phyloP scores from a whole-genome alignment of 2,329 filamentous ascomycete genomes.

The Exserohilum rostratum region DNA sequence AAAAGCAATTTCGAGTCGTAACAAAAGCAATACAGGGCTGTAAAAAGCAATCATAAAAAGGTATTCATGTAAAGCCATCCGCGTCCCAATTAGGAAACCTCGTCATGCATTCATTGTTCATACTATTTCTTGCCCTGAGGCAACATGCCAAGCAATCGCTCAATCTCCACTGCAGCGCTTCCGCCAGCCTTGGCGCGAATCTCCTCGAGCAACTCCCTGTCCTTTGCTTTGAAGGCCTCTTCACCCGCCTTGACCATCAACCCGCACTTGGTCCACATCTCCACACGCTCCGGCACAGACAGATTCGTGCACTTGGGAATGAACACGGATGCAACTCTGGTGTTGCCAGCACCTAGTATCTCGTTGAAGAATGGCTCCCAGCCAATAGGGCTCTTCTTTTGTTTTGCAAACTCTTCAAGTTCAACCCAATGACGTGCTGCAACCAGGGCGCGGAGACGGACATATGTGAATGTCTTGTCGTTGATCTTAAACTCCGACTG shows the following conservation, averaged over 20 bases:
- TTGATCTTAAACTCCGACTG: constrained; percentile 91
- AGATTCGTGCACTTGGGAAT: constrained; percentile 84
- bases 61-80: too few relatives aligned
- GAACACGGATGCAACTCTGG: constrained; percentile 80
- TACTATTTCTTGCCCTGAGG: constrained; percentile 16
- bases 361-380: constrained; percentile 98
- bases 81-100: not conserved
- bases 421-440: constrained; percentile 91
- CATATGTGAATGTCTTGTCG: constrained; percentile 89
- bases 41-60: too few relatives aligned
- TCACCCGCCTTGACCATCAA: constrained; percentile 87
- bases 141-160: constrained; percentile 70
- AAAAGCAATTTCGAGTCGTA: too few relatives aligned
- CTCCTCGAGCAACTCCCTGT: constrained; percentile 74
- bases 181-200: constrained; percentile 76
- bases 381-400: constrained; percentile 86
- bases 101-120: not conserved
- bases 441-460: constrained; percentile 83
- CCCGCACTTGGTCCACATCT: constrained; percentile 97
- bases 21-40: too few relatives aligned
- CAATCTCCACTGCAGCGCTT: constrained; percentile 76
- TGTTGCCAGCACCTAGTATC: constrained; percentile 85
- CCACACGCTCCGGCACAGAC: constrained; percentile 71
- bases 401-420: constrained; percentile 81
- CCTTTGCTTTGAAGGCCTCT: constrained; percentile 83